Conservation (phyloP, 2,329 filamentous ascomycete genomes). For the Botrytis medusae region DNA sequence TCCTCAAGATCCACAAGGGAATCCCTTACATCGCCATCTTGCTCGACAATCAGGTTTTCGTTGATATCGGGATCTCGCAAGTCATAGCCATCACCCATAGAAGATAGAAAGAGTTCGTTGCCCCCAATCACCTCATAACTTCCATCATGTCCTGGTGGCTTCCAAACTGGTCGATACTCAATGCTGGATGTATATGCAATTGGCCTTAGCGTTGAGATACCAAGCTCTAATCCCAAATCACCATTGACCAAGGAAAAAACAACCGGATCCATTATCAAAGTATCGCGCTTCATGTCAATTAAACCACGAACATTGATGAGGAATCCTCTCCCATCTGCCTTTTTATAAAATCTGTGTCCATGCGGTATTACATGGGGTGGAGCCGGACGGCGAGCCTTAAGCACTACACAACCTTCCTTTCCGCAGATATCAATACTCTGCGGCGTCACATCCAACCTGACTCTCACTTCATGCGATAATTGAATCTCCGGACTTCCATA, state of each 20-base stretch:
- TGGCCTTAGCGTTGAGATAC: neutral
- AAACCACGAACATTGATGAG: neutral
- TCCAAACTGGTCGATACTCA: neutral
- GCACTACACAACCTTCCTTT: neutral
- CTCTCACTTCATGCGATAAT: neutral
- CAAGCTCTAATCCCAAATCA: neutral
- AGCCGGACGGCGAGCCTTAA: neutral
- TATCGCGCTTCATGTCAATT: neutral
- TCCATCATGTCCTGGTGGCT: neutral
- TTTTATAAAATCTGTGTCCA: neutral
- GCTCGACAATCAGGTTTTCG: neutral
- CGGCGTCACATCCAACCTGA: neutral
- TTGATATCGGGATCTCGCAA: neutral
- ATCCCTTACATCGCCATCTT: neutral
- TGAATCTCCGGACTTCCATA: neutral
- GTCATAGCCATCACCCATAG: neutral
- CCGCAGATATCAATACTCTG: fast-evolving
- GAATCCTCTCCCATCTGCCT: neutral
- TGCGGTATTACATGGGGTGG: neutral
- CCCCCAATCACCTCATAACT: neutral
- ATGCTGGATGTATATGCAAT: neutral
- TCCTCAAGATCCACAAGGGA: fast-evolving
- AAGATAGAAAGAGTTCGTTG: neutral
- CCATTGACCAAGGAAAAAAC: neutral
- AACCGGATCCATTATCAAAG: neutral